phyloP scores from a whole-genome alignment of 2,329 filamentous ascomycete genomes.

The Colletotrichum somersetense region DNA sequence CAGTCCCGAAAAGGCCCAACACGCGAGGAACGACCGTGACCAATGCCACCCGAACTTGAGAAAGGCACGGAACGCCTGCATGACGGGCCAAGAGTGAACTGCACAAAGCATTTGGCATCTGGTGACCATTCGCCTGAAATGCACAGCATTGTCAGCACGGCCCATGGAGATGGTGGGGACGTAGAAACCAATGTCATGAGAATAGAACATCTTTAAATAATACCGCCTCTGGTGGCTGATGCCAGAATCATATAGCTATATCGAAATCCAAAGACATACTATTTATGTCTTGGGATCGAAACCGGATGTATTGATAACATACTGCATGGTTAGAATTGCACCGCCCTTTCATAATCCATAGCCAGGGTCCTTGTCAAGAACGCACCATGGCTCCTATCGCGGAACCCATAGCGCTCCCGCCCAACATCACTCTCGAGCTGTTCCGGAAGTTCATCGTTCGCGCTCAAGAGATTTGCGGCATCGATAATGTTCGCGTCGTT shows the following conservation, averaged over 20 bases:
- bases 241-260: no score
- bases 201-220: not conserved
- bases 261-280: not conserved
- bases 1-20: not conserved
- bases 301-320: not conserved
- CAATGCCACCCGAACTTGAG: not conserved
- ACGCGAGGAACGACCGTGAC: not conserved
- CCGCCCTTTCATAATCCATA: not conserved
- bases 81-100: not conserved
- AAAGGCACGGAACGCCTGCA: not conserved
- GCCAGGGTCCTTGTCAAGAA: not conserved
- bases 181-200: not conserved
- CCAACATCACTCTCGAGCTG: conserved; percentile 35
- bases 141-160: not conserved
- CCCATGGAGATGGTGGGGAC: not conserved
- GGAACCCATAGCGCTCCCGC: conserved; percentile 33
- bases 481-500: conserved; percentile 44
- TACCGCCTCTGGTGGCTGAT: not conserved
- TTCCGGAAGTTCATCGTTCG: conserved; percentile 45
- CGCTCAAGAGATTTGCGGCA: conserved; percentile 44
- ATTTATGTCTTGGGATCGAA: not conserved
- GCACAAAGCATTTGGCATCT: not conserved
- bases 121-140: not conserved
- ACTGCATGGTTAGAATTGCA: not conserved
- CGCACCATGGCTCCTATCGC: conserved; percentile 20